Conservation (phyloP, 108 stramenopile species). For the Discostella pseudostelligera region DNA sequence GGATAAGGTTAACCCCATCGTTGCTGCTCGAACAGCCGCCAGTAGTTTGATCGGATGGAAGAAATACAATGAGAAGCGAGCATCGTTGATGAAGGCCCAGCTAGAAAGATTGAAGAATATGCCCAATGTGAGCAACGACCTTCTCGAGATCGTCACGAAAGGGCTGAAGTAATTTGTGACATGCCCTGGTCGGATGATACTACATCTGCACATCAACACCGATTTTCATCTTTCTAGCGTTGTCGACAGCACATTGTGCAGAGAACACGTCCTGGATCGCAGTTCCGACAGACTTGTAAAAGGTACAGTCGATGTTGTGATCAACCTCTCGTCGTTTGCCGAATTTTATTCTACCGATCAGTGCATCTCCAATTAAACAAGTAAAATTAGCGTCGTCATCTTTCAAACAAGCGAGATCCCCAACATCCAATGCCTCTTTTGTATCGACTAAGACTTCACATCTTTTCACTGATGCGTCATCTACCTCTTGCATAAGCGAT, state of each 20-base stretch:
- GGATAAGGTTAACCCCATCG: conserved; percentile 91
- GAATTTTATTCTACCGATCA: conserved; percentile 25
- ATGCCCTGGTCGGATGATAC: not conserved
- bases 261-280: conserved; percentile 81
- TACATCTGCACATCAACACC: conserved; percentile 38
- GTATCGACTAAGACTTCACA: conserved; percentile 69
- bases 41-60: conserved; percentile 80
- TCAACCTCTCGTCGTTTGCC: conserved; percentile 26
- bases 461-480: conserved; percentile 28
- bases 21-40: conserved; percentile 77
- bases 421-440: conserved; percentile 68
- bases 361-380: conserved; percentile 60
- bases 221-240: conserved; percentile 21
- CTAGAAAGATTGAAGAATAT: conserved; percentile 61
- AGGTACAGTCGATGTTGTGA: conserved; percentile 49
- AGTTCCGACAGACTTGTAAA: conserved; percentile 77
- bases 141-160: conserved; percentile 79
- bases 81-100: conserved; percentile 76
- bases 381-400: conserved; percentile 37
- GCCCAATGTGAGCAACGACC: conserved; percentile 72
- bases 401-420: conserved; percentile 61
- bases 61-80: conserved; percentile 72
- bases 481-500: conserved; percentile 69
- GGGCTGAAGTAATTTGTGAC: conserved; percentile 50
- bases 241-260: conserved; percentile 42